Conservation (phyloP, 495 filamentous ascomycete genomes). For the Neurospora terricola region DNA sequence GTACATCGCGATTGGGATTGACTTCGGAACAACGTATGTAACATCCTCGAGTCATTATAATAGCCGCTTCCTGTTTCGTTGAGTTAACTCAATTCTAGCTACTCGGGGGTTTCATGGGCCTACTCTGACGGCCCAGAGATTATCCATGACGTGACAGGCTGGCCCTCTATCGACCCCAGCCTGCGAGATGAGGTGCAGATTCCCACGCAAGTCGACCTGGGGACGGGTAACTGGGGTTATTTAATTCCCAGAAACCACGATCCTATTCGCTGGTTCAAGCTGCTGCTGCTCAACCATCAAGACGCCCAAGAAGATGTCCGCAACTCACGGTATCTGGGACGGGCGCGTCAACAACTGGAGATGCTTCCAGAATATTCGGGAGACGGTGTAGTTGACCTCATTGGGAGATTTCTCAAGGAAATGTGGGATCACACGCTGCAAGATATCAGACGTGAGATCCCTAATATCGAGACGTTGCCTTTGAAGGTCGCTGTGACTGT, state of each 20-base stretch:
- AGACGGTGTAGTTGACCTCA: neutral
- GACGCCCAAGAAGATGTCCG: slow-evolving; percentile 12
- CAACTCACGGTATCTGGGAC: neutral
- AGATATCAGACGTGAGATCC: slow-evolving; percentile 3
- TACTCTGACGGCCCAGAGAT: slow-evolving; percentile 8
- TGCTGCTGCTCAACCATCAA: slow-evolving; percentile 13
- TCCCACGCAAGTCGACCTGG: slow-evolving; percentile 15
- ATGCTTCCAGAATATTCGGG: neutral
- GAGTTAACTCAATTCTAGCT: slow-evolving; percentile 3
- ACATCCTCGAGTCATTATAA: neutral
- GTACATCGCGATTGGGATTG: slow-evolving; percentile 18
- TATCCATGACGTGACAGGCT: slow-evolving; percentile 13
- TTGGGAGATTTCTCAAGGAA: slow-evolving; percentile 10
- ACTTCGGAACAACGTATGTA: slow-evolving; percentile 20
- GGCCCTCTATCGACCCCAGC: slow-evolving; percentile 6
- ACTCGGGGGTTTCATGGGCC: slow-evolving; percentile 18
- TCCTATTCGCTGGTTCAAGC: slow-evolving; percentile 22
- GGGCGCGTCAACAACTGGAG: slow-evolving; percentile 4
- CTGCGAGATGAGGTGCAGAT: slow-evolving; percentile 13
- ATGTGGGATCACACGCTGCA: slow-evolving; percentile 18
- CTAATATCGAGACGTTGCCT: slow-evolving; percentile 7
- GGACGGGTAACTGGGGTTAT: slow-evolving; percentile 15
- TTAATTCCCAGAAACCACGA: slow-evolving; percentile 10
- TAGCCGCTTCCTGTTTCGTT: neutral
- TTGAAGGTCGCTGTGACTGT: slow-evolving; percentile 20